Conservation (phyloP, 768 basidiomycete genomes). For the Pholiota conissans region DNA sequence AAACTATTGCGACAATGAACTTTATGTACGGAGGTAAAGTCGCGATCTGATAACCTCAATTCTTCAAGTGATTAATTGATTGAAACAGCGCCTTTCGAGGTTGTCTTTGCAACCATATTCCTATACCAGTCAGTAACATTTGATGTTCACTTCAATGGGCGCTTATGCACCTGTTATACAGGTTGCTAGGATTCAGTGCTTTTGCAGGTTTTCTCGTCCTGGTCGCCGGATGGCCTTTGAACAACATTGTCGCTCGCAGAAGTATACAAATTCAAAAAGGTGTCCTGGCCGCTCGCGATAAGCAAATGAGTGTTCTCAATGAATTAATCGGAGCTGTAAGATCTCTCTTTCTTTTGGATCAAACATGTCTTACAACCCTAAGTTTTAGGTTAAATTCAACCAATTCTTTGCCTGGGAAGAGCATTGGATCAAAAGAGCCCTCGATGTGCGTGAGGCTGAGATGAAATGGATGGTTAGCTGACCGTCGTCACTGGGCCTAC, state of each 20-base stretch:
- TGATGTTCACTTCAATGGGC: too few species aligned
- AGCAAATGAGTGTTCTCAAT: slow-evolving; percentile 74
- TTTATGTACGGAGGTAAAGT: slow-evolving; percentile 68
- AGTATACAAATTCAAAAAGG: slow-evolving; percentile 63
- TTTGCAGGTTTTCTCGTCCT: slow-evolving; percentile 75
- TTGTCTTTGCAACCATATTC: slow-evolving; percentile 69
- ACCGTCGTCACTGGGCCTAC: slow-evolving; percentile 78
- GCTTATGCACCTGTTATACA: too few species aligned
- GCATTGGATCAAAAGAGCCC: slow-evolving; percentile 66
- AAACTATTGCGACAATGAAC: slow-evolving; percentile 56
- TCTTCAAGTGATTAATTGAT: too few species aligned
- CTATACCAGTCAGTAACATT: slow-evolving; percentile 75
- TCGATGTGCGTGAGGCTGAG: slow-evolving; percentile 68
- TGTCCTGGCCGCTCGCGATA: slow-evolving; percentile 64
- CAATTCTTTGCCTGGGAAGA: slow-evolving; percentile 86
- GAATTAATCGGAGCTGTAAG: slow-evolving; percentile 71
- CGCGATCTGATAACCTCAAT: too few species aligned
- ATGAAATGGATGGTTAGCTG: slow-evolving; percentile 75
- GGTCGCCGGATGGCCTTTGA: slow-evolving; percentile 67
- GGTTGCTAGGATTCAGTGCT: slow-evolving; percentile 66
- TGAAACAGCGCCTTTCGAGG: slow-evolving; percentile 79
- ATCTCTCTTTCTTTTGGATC: slow-evolving; percentile 7
- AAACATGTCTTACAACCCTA: not conserved
- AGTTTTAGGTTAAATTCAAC: slow-evolving; percentile 65
- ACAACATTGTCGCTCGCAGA: slow-evolving; percentile 61